Conservation (phyloP, 257 asterid genomes). For the Scutellaria baicalensis region DNA sequence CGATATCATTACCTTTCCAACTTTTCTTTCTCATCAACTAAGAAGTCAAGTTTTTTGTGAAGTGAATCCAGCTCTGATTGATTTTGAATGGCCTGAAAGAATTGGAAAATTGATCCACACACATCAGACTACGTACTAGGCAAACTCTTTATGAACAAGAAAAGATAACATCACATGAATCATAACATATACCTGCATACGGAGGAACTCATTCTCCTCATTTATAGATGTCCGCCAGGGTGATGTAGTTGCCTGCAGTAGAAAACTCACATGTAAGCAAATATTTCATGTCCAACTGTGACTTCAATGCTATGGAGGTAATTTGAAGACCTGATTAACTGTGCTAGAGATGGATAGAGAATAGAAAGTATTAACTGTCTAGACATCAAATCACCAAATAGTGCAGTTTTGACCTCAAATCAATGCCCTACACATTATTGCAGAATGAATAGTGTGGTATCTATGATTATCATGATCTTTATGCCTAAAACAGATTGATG, state of each 20-base stretch:
- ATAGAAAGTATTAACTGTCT: not conserved
- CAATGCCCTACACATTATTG: not conserved
- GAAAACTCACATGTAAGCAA: not conserved
- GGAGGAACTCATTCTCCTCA: conserved; percentile 95
- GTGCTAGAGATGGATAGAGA: not conserved
- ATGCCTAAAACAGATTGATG: not conserved
- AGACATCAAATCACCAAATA: not conserved
- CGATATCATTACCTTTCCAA: conserved; percentile 61
- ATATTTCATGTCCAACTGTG: not conserved
- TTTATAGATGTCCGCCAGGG: conserved; percentile 74
- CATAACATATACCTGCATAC: conserved; percentile 58
- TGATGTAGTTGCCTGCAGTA: conserved; percentile 47
- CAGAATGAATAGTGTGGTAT: not conserved
- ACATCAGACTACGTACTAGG: not conserved
- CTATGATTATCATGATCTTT: not conserved
- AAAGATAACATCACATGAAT: not conserved
- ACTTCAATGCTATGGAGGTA: not conserved
- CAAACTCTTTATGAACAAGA: not conserved
- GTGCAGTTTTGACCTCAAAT: not conserved
- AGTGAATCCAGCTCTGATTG: conserved; percentile 87
- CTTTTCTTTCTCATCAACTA: conserved; percentile 59
- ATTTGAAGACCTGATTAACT: not conserved
- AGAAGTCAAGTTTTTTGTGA: conserved; percentile 53
- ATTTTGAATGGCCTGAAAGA: conserved; percentile 52
- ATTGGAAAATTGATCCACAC: not conserved